A percentile compares a stretch with the other conserved stretches of the same genome.
phyloP scores from a whole-genome alignment of 2,329 filamentous ascomycete genomes.

The Pyricularia sp. region DNA sequence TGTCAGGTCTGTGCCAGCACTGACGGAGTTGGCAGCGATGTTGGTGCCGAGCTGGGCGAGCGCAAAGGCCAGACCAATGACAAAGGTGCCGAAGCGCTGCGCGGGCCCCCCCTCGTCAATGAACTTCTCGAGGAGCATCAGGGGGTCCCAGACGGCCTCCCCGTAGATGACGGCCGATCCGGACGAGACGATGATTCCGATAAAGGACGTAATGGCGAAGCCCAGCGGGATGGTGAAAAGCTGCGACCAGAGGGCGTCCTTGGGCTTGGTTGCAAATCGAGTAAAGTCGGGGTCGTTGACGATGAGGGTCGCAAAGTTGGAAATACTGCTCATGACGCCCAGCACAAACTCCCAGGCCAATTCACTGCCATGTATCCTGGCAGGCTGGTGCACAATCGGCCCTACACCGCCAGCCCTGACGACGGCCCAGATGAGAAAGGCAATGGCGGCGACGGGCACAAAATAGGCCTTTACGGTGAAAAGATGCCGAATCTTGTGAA shows the following conservation, averaged over 20 bases:
- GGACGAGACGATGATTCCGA: conserved; percentile 71
- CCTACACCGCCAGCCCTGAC: conserved; percentile 75
- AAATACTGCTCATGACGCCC: conserved; percentile 81
- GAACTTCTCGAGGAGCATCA: conserved; percentile 57
- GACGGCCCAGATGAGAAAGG: conserved; percentile 82
- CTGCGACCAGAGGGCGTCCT: conserved; percentile 73
- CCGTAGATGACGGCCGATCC: conserved; percentile 60
- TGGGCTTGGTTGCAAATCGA: conserved; percentile 69
- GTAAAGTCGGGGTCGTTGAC: conserved; percentile 77
- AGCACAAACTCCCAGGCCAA: conserved; percentile 77
- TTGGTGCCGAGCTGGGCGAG: conserved; percentile 81
- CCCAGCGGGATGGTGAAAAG: conserved; percentile 62
- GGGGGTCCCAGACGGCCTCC: conserved; percentile 64
- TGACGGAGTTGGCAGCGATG: conserved; percentile 79
- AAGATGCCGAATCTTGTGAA: conserved; percentile 79
- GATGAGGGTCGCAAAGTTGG: conserved; percentile 85
- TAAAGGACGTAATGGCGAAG: conserved; percentile 74
- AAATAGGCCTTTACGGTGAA: conserved; percentile 86
- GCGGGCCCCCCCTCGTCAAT: conserved; percentile 58
- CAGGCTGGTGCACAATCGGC: conserved; percentile 65
- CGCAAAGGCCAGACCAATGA: conserved; percentile 61
- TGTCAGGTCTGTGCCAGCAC: conserved; percentile 74
- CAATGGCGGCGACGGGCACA: conserved; percentile 72
- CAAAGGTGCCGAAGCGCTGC: conserved; percentile 66
- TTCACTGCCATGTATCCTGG: conserved; percentile 52